Conservation (phyloP, 2,329 filamentous ascomycete species). For the Talaromyces sp. region DNA sequence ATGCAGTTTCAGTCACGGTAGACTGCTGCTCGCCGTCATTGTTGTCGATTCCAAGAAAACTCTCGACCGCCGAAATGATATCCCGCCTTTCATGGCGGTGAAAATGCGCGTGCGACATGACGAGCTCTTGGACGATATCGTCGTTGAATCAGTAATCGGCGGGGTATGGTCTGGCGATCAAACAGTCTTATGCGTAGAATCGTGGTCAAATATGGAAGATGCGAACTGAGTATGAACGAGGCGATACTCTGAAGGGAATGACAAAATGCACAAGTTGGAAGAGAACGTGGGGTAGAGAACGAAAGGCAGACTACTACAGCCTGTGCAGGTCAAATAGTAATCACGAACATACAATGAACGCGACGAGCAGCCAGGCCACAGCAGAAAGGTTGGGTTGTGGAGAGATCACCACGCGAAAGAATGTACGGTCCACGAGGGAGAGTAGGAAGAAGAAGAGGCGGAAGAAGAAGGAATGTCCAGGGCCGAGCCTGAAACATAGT, state of each 20-base stretch:
- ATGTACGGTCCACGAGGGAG: conserved; percentile 17
- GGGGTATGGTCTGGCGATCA: not conserved
- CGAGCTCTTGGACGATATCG: not conserved
- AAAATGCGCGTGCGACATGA: conserved; percentile 14
- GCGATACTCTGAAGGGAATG: not conserved
- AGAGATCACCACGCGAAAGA: conserved; percentile 17
- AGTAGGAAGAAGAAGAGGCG: conserved; percentile 19
- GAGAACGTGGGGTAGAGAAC: conserved; percentile 22
- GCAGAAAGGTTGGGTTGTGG: conserved; percentile 11
- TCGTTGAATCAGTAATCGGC: not conserved
- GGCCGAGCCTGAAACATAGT: not conserved
- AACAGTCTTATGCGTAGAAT: not conserved
- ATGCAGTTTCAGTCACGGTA: conserved; percentile 15
- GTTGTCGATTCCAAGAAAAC: conserved; percentile 6
- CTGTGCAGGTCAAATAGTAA: conserved; percentile 23
- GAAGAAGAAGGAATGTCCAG: conserved; percentile 6
- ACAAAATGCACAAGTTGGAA: conserved; percentile 8
- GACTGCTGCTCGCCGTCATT: not conserved
- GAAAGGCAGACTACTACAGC: conserved; percentile 21
- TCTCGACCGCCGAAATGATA: conserved; percentile 5
- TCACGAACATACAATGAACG: conserved; percentile 30
- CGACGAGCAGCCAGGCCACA: conserved; percentile 34
- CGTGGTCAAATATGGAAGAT: not conserved
- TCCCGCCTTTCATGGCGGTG: conserved; percentile 13
- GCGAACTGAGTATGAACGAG: not conserved